phyloP scores from a whole-genome alignment of 208 protist genomes.

The Leishmania aethiopica region DNA sequence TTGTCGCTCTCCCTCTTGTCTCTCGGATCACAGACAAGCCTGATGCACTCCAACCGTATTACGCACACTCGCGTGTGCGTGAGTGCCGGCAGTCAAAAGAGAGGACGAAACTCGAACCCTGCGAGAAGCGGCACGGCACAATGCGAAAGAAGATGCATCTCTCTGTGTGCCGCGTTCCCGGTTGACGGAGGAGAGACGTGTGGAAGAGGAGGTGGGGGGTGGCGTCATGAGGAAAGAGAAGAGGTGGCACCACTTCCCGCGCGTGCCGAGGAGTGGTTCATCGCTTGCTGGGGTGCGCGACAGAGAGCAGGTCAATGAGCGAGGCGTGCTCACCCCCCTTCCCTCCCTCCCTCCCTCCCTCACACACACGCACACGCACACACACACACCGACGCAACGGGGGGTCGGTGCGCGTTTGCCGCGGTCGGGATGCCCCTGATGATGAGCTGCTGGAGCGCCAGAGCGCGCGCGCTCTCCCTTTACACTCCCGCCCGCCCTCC shows the following conservation, averaged over 20 bases:
- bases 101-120: too few species aligned
- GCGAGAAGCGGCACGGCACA: not conserved
- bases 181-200: not conserved
- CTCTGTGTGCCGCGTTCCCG: not conserved
- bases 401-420: not conserved
- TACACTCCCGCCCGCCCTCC: not conserved
- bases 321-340: too few species aligned
- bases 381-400: not conserved
- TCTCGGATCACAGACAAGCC: not conserved
- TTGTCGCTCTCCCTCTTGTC: not conserved
- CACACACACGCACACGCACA: too few species aligned
- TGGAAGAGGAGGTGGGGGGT: not conserved
- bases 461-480: not conserved
- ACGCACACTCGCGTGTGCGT: not conserved
- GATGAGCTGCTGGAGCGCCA: not conserved
- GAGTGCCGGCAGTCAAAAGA: not conserved
- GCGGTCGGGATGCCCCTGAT: not conserved
- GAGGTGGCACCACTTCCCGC: not conserved
- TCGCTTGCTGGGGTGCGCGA: constrained; percentile 4
- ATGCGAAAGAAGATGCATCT: not conserved
- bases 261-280: not conserved
- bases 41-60: not conserved
- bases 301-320: not conserved
- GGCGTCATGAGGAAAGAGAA: not conserved
- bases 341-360: too few species aligned